Evolutionary conservation across 768 basidiomycete species (phyloP).

Genomic region (Tubosaeta brunneosetosa): DNA sequence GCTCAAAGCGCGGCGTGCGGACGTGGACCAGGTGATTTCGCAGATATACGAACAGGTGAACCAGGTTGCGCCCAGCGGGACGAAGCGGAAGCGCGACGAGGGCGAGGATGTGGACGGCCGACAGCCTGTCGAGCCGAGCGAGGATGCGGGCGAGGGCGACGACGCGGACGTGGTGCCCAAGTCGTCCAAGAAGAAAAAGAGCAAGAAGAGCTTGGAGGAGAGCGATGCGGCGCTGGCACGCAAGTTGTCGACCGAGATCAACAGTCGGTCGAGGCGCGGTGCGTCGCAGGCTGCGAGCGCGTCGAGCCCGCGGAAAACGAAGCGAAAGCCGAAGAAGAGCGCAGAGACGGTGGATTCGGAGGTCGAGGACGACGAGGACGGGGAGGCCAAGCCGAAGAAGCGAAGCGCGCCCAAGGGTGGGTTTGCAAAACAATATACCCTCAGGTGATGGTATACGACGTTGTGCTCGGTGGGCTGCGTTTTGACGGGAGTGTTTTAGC

Average conservation of each 20-base stretch:
- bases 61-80: conserved; percentile 23
- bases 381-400: conserved; percentile 42
- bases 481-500: conserved; percentile 36
- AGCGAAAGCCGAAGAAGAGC: conserved; percentile 48
- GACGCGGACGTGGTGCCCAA: conserved; percentile 24
- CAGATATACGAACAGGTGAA: conserved; percentile 60
- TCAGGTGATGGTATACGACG: conserved; percentile 47
- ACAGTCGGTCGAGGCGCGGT: conserved; percentile 53
- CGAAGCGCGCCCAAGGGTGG: conserved; percentile 60
- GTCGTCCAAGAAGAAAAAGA: conserved; percentile 39
- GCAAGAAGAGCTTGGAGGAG: conserved; percentile 47
- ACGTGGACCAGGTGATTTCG: conserved; percentile 66
- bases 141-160: conserved; percentile 4
- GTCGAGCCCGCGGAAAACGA: conserved; percentile 42
- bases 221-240: conserved; percentile 69
- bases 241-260: conserved; percentile 65
- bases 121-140: conserved; percentile 13
- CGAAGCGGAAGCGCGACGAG: conserved; percentile 23
- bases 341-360: conserved; percentile 46
- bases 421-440: conserved; percentile 69
- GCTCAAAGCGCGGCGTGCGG: conserved; percentile 62
- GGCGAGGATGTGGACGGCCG: background rate
- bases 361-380: conserved; percentile 44
- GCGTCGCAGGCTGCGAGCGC: conserved; percentile 32
- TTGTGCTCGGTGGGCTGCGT: conserved; percentile 4